These are phyloP conservation scores for Coelastrella sp. DNA, from an alignment of 139 green algal genomes.

Conservation along the genomic window DNA sequence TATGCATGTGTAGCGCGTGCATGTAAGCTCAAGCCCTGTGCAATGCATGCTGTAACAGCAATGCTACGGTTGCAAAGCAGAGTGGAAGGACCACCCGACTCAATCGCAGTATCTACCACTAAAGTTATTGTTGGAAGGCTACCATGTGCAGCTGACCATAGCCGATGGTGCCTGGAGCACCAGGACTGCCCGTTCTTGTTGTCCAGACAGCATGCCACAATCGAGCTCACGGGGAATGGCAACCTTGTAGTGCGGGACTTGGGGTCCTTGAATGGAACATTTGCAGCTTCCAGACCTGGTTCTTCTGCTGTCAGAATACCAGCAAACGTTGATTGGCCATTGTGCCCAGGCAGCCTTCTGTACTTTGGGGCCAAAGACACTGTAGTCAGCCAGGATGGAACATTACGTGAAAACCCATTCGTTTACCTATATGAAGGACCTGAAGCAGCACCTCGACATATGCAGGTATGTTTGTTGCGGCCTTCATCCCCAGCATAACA, in stretches of 20 bases:
- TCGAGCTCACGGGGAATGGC: not conserved
- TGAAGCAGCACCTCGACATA: not conserved
- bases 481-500: too few relatives aligned
- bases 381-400: not conserved
- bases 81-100: not conserved
- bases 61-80: not conserved
- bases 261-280: slow-evolving; percentile 22
- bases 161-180: not conserved
- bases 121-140: not conserved
- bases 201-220: slow-evolving; percentile 5
- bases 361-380: slow-evolving; percentile 28
- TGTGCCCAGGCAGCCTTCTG: not conserved
- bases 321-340: not conserved
- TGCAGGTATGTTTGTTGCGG: not conserved
- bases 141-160: not conserved
- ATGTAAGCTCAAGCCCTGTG: too few relatives aligned
- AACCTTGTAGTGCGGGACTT: not conserved
- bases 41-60: not conserved
- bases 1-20: too few relatives aligned
- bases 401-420: slow-evolving; percentile 4
- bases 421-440: not conserved
- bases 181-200: not conserved
- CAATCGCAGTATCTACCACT: not conserved
- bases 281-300: not conserved
- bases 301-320: not conserved